A percentile compares a stretch with the other conserved stretches of the same genome.
Conservation (phyloP, 1,139 yeast species). For the Taphrina sp. region DNA sequence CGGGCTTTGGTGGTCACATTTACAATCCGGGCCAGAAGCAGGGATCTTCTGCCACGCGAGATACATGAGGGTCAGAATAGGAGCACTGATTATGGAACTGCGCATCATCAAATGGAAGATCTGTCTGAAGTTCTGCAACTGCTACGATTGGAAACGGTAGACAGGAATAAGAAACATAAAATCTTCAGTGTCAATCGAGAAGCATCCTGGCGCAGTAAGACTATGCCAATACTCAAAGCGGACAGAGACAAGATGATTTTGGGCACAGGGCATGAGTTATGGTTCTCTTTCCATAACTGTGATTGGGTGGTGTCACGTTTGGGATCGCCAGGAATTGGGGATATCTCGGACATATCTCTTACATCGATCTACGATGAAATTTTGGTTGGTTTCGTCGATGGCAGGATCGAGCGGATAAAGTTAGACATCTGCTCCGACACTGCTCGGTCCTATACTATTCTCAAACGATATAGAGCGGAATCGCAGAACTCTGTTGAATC, state of each 20-base stretch:
- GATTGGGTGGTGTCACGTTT: neutral
- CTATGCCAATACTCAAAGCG: constrained; percentile 29
- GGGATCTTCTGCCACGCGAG: neutral
- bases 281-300: neutral
- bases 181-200: constrained; percentile 1
- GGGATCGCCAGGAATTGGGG: constrained; percentile 12
- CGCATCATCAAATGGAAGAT: neutral
- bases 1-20: neutral
- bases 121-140: constrained; percentile 7
- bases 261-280: constrained; percentile 14
- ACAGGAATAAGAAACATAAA: neutral
- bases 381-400: constrained; percentile 20
- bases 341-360: constrained; percentile 13
- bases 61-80: too few relatives aligned
- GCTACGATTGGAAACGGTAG: neutral
- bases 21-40: neutral
- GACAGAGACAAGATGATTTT: constrained; percentile 21
- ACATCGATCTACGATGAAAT: constrained; percentile 1
- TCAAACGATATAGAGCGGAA: neutral
- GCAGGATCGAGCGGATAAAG: constrained; percentile 7
- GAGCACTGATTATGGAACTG: constrained; percentile 16
- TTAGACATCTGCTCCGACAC: neutral
- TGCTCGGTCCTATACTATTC: neutral
- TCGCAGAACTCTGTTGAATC: constrained; percentile 6
- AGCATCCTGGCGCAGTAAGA: constrained; percentile 12